Percentiles rank a stretch among this genome's conserved stretches.
Evolutionary conservation across 148 eudicot species (phyloP).

Genomic region (Dysphania ambrosioides): DNA sequence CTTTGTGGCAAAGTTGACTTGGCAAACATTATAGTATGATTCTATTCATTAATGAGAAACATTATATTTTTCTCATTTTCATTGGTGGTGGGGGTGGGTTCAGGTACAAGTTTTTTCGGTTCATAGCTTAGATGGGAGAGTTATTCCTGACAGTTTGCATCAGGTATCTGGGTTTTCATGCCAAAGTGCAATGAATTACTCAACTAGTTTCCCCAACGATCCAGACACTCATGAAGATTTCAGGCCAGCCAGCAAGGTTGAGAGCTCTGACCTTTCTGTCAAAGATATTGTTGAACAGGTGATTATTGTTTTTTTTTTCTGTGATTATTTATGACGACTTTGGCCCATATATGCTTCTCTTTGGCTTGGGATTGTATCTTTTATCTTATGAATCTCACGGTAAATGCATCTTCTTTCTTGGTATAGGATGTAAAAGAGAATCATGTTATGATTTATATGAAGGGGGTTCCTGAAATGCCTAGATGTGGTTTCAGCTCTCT

Average conservation of each 20-base stretch:
- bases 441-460: constrained; percentile 94
- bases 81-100: background rate
- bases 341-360: background rate
- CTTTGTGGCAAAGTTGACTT: background rate
- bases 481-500: constrained; percentile 92
- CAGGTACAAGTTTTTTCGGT: background rate
- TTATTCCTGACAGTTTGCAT: constrained; percentile 9
- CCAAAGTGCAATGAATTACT: constrained; percentile 47
- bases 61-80: background rate
- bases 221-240: constrained; percentile 94
- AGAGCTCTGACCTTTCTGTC: constrained; percentile 47
- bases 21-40: background rate
- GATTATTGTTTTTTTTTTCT: background rate
- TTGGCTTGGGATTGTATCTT: background rate
- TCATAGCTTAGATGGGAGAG: background rate
- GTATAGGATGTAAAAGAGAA: constrained; percentile 86
- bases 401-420: constrained; percentile 4
- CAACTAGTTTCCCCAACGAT: constrained; percentile 64
- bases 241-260: constrained; percentile 64
- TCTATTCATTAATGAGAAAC: background rate
- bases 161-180: constrained; percentile 54
- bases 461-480: constrained; percentile 84
- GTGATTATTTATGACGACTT: background rate
- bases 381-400: background rate
- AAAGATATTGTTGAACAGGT: constrained; percentile 91